Base-by-base conservation (phyloP, 2,329 filamentous ascomycete species). In the Phaeosphaeria sp. region DNA sequence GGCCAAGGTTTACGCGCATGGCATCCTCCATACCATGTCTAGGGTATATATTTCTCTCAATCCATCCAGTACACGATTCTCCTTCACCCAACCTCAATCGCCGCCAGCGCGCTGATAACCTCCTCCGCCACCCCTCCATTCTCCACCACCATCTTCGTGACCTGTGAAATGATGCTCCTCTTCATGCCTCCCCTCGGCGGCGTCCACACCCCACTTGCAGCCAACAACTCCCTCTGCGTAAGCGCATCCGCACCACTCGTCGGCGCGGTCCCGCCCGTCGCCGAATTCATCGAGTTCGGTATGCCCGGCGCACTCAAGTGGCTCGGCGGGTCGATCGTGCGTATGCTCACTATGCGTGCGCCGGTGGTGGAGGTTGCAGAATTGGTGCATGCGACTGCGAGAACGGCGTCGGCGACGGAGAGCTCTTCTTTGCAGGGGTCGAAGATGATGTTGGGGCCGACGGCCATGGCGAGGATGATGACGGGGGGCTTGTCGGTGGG, bases 361-460 rank as follows among this genome's bases (percentile, higher is more conserved):
- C 67, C 64, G 1, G 61, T 63, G 3, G 65, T 52, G 1, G 72
- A 64, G 1, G 67, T 49, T 8, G 61, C 49, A 0, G 71, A 57
- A 20, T 70, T 72, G 4, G 87, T 87, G 33, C 96, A 85, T 0
- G 93, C 96, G 5, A 98, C 86, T 1, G 94, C 95, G 46, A 98
- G 82, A 2, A 95, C 91, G 13, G 89, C 88, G 71, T 98, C 94
- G 1, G 95, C 95, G 3, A 98, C 94, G 2, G 93, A 91, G 17
- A 99, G 88, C 77, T 99, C 95, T 75, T 97, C 93, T 66, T 89
- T 89, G 51, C 87, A 90, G 0, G 95, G 94, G 75, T 99, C 95
- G 79, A 98, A 97, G 64, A 99, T 90, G 78, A 97, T 89, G 75
- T 95, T 98, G 57, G 90, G 84, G 56, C 90, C 91, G 0, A 97